phyloP scores from a whole-genome alignment of 805 yeast species.

The Kregervanrija pseudodelftensis region DNA sequence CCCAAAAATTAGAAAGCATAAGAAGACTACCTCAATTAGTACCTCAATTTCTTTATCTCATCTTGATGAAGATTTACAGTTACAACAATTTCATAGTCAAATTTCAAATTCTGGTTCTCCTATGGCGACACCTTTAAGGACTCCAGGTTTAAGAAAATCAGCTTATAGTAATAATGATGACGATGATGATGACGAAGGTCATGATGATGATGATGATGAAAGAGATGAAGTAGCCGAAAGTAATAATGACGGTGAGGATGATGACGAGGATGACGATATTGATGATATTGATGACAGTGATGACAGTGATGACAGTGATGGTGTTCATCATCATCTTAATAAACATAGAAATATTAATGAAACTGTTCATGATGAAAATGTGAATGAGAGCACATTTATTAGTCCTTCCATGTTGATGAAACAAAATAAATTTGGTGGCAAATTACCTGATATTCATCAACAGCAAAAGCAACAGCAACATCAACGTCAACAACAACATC shows the following conservation, averaged over 20 bases:
- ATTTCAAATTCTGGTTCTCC: slow-evolving; percentile 17
- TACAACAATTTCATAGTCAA: slow-evolving; percentile 16
- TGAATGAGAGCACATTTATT: slow-evolving; percentile 12
- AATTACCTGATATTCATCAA: slow-evolving; percentile 16
- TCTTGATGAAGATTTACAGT: slow-evolving; percentile 25
- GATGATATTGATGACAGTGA: slow-evolving; percentile 4
- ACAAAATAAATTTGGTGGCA: slow-evolving; percentile 24
- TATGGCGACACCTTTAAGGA: slow-evolving; percentile 21
- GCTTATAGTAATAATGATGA: slow-evolving; percentile 1
- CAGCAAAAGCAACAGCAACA: background rate
- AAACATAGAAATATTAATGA: slow-evolving; percentile 3
- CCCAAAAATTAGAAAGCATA: slow-evolving; percentile 31
- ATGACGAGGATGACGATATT: slow-evolving; percentile 2
- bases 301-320: slow-evolving; percentile 5
- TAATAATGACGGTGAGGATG: slow-evolving; percentile 11
- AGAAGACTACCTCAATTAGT: slow-evolving; percentile 26
- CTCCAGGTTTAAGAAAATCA: slow-evolving; percentile 16
- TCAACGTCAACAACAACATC: no score
- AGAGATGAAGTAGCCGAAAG: background rate
- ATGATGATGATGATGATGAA: slow-evolving; percentile 13
- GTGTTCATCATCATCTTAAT: slow-evolving; percentile 3
- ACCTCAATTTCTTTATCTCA: slow-evolving; percentile 24
- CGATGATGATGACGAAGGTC: slow-evolving; percentile 8
- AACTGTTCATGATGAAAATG: background rate
- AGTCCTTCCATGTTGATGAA: slow-evolving; percentile 24